Base-by-base conservation (phyloP, 2,329 filamentous ascomycete species). In the Zymoseptoria ardabiliae region DNA sequence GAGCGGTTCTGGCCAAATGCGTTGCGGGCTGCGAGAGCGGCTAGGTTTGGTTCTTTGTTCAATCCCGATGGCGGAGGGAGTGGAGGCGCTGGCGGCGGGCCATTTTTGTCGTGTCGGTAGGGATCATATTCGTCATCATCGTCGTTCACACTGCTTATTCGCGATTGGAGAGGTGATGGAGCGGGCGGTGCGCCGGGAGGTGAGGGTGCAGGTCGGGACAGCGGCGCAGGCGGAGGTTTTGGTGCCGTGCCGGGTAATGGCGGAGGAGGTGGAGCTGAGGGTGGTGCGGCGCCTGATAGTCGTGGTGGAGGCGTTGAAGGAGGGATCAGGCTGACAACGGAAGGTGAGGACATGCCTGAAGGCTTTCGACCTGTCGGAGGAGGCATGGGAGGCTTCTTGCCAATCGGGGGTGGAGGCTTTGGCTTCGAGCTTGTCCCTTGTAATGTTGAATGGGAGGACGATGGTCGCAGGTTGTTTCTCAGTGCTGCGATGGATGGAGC, bases 351-450 rank as follows among this genome's bases (percentile, higher is more conserved):
- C 21, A 78, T 77, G 53, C 61, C 65, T 7, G 82, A 84, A 8
- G 82, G 81, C 69, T 86, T 87, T 64, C 84, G 78, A 49, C 78
- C 77, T 21, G 78, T 71, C 9, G 81, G 78, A 50, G 83, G 83
- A 50, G 83, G 83, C 20, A 83, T 81, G 4, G 82, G 82, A 49
- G 81, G 79, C 68, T 91, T 91, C 79, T 91, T 91, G 61, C 88
- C 88, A 67, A 90, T 81, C 5, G 87, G 88, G 11, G 89, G 89
- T 28, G 91, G 91, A 41, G 90, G 90, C 58, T 79, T 80, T 8
- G 86, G 87, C 66, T 82, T 82, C 41, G 75, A 73, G 25, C 75
- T 70, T 41, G 75, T 73, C n/a, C 75, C 68, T 49, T 80, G 77
- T 35, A 83, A 85, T 58, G 77, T 76, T 4, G 84, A 84, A 61